Base-by-base conservation (phyloP, 345 rosid species). In the Pistacia atlantica region DNA sequence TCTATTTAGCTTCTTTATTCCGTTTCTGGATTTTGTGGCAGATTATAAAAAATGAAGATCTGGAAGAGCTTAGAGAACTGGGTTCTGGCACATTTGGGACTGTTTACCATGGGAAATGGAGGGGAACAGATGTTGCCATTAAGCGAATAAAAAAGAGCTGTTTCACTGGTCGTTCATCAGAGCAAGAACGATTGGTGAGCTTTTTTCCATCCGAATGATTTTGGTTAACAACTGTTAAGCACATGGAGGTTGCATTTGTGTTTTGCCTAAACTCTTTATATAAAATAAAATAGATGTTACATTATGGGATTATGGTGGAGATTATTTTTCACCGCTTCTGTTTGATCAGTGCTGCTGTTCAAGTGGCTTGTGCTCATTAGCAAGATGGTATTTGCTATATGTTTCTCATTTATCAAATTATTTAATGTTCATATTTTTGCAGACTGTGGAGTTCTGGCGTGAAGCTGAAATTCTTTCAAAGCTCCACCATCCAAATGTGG, bases 1-100 rank as follows among this genome's bases (percentile, higher is more conserved):
- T 17, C 18, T 67, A 4, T 48, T 65, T 78, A 75, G 20, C 69
- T 38, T 66, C 72, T 65, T 78, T 20, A 70, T 78, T 64, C 55
- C 49, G 8, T 71, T 46, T 38, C 68, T 71, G 28, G 38, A 52
- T 77, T 20, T 7, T 60, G 67, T 56, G 17, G 65, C 80, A 96
- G 99, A 83, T 93, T 75, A 96, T 96, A 77, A 87, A 84, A 82
- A 90, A 93, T 79, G 98, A 92, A 62, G 99, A 93, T 84, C 92
- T 96, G 60, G 98, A 93, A 90, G 99, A 96, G 86, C 87, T 92
- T 73, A 93, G 80, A 81, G 99, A 93, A 81, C 82, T 96, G 59
- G 99, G 98, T 81, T 92, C 99, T 75, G 99, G 99, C 65, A 91
- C 97, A 60, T 96, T 93, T 87, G 99, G 99, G 70, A 96, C 98